A percentile compares a stretch with the other conserved stretches of the same genome.
phyloP scores from a whole-genome alignment of 495 filamentous ascomycete species.

The Achaetomiella virescens region DNA sequence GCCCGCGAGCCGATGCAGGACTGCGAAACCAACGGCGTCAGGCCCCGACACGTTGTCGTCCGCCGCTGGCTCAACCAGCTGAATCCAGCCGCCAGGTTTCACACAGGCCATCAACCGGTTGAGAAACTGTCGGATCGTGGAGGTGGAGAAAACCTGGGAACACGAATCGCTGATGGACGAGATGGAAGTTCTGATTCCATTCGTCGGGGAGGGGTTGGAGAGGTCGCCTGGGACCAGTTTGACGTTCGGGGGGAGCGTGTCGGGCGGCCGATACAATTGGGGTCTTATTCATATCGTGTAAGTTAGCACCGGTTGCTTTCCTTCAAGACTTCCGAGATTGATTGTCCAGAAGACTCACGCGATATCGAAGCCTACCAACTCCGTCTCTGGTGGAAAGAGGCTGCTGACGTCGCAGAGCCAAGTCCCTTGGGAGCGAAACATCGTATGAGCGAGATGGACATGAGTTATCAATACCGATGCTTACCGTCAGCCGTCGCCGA shows the following conservation, averaged over 20 bases:
- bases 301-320: background rate
- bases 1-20: background rate
- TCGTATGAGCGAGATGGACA: background rate
- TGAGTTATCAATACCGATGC: background rate
- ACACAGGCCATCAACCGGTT: background rate
- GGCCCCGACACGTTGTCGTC: background rate
- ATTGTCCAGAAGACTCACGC: too few relatives aligned
- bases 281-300: background rate
- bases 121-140: background rate
- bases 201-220: background rate
- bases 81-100: background rate
- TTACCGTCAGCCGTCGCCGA: background rate
- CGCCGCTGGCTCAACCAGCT: background rate
- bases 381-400: background rate
- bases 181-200: background rate
- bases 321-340: too few relatives aligned
- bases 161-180: background rate
- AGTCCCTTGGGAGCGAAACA: background rate
- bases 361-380: background rate
- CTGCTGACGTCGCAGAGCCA: background rate
- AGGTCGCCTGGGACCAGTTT: background rate
- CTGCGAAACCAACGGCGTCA: background rate
- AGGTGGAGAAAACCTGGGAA: background rate
- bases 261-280: background rate
- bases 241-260: background rate